Base-by-base conservation (phyloP, 1,284 basidiomycete species). In the Marasmius sp. region DNA sequence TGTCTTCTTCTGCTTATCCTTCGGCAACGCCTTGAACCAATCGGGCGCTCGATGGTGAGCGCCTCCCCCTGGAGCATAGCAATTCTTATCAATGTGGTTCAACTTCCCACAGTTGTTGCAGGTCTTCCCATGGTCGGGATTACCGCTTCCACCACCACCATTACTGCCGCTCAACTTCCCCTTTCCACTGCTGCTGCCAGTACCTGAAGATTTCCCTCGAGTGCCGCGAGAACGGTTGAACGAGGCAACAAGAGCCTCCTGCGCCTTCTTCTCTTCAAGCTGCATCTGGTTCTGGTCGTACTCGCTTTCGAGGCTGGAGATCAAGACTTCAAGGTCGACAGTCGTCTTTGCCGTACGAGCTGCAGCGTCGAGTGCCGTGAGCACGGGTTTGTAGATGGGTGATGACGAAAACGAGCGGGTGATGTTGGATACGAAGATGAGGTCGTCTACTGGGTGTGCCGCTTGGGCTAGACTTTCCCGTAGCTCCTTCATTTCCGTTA, bases 351-450 rank as follows among this genome's bases (percentile, higher is more conserved):
- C 8, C 16, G 34, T 33, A 53, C 51, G 27, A 53, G 51, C 12
- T 16, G 51, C 51, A 53, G n/a, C 51, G 34, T 53, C 27, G 27
- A 53, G 18, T 27, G 36, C 18, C 12, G 52, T 48, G 20, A 60
- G 27, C 11, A 47, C 36, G 6, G 59, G 14, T 34, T 18, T 56
- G 18, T 38, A 36, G 34, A 27, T 34, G 8, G 53, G 41, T 4
- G 27, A 11, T 34, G 22, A 37, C 5, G 50, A 60, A 2, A 60
- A 36, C 36, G 43, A 48, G 18, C 50, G 41, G 14, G 39, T 34
- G 36, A 60, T 60, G 36, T 56, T 55, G 41, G 52, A 47, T 16
- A 60, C 39, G 41, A 47, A 60, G 5, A 51, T 53, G 18, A 41
- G 49, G 2, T 60, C 43, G 33, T 38, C 12, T 8, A 60, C n/a